A percentile compares a stretch with the other conserved stretches of the same genome.
phyloP scores from a whole-genome alignment of 345 rosid genomes.

The Gossypium mustelinum region DNA sequence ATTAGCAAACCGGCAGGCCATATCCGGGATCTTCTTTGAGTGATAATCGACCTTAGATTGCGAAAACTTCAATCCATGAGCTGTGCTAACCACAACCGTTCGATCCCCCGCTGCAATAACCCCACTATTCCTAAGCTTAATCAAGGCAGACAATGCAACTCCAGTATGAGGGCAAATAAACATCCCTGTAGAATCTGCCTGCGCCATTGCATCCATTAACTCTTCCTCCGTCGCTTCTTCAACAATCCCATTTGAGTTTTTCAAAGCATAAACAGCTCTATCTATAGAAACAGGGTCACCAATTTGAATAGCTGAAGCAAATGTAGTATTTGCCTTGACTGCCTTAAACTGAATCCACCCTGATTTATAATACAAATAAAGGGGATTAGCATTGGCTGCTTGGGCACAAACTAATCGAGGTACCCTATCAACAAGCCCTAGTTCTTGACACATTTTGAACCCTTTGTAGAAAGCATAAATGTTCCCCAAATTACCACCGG shows the following conservation, averaged over 20 bases:
- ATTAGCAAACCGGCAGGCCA: conserved; percentile 76
- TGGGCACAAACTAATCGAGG: conserved; percentile 86
- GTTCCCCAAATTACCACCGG: conserved; percentile 85
- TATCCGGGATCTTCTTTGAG: conserved; percentile 61
- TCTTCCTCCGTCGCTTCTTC: conserved; percentile 91
- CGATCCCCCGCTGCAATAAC: conserved; percentile 60
- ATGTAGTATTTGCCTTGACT: conserved; percentile 62
- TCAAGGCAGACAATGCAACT: conserved; percentile 75
- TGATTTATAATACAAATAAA: conserved; percentile 63
- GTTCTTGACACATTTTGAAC: conserved; percentile 75
- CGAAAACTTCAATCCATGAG: conserved; percentile 88
- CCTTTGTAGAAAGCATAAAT: conserved; percentile 89
- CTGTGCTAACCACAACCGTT: conserved; percentile 88
- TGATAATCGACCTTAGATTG: conserved; percentile 84
- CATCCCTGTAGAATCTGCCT: conserved; percentile 92
- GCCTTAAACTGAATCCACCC: conserved; percentile 77
- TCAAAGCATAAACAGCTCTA: conserved; percentile 77
- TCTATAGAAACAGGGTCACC: conserved; percentile 90
- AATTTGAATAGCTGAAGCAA: conserved; percentile 90
- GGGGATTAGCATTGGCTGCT: conserved; percentile 90
- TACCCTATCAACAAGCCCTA: conserved; percentile 71
- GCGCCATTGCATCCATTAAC: conserved; percentile 92
- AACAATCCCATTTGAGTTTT: conserved; percentile 71
- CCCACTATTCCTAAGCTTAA: conserved; percentile 75
- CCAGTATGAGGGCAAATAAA: conserved; percentile 94